Evolutionary conservation across 2,329 filamentous ascomycete genomes (phyloP), one percentile per base, ranked within the genome.

Genomic region (Trichoderma semiorbis): DNA sequence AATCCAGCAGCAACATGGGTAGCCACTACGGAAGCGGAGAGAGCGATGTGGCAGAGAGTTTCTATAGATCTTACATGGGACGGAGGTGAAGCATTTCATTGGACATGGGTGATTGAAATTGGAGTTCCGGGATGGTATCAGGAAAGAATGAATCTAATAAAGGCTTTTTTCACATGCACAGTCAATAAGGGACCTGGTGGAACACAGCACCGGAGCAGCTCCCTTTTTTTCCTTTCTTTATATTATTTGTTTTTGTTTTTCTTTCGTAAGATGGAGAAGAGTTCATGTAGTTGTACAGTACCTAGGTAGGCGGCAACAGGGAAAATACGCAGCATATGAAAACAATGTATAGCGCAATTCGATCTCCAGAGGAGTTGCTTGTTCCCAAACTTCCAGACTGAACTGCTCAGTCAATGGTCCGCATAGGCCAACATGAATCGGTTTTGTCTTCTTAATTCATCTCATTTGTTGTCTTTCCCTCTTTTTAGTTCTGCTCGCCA

Each of bases 51-150:
- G 91, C 93, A 1, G 94, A 97, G 79, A 93, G 94, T 81, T 98
- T 98, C 82, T 97, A 96, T 80, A 89, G 93, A 64, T 97, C 93
- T 70, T 97, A 94, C 83, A 90, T 94, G 85, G 93, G 92, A 53
- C 86, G 92, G 75, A 88, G 91, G 81, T 92, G 79, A 83, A 75
- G 12, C 72, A 69, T 50, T 50, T 76, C 30, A 65, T 50, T 53
- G 71, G 68, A 28, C 58, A 72, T 64, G 73, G 74, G 72, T 75
- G 75, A 73, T 71, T 71, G 71, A 60, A 55, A 68, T 72, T 53
- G 70, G 72, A 73, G 72, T 73, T 73, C 14, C 34, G 64, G 72
- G 50, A 73, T 26, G 69, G 72, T 65, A 73, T 64, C 53, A 71
- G 68, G 71, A 47, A 69, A 70, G 71, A 72, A 55, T 70, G 66